These are phyloP conservation scores for Anthostomella pinea DNA, from an alignment of 2,329 filamentous ascomycete species.

Conservation along the genomic window DNA sequence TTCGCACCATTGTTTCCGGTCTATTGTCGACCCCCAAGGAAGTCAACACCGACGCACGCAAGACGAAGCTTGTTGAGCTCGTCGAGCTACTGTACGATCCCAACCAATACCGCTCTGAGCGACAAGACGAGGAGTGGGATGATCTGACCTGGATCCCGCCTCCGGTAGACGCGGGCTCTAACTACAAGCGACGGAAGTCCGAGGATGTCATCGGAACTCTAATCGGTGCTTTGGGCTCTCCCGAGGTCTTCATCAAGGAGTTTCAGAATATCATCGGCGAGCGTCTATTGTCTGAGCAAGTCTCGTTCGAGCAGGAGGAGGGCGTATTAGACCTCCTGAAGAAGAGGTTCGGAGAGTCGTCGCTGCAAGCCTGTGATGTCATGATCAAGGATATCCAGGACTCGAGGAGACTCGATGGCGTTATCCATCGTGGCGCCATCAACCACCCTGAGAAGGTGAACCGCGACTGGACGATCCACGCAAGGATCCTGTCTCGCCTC, in stretches of 20 bases:
- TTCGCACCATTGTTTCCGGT: conserved; percentile 72
- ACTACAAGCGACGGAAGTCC: conserved; percentile 84
- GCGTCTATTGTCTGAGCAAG: conserved; percentile 65
- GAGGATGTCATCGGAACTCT: conserved; percentile 91
- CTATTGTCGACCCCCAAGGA: conserved; percentile 62
- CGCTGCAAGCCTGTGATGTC: conserved; percentile 90
- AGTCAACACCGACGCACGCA: conserved; percentile 36
- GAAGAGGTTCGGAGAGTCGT: conserved; percentile 78
- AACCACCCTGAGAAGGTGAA: conserved; percentile 24
- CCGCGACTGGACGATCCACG: conserved; percentile 54
- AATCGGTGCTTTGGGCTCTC: conserved; percentile 81
- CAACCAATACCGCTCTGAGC: conserved; percentile 49
- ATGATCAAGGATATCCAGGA: conserved; percentile 95
- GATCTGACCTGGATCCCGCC: conserved; percentile 94
- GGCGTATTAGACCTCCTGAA: conserved; percentile 85
- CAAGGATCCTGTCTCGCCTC: conserved; percentile 84
- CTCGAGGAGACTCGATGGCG: conserved; percentile 68
- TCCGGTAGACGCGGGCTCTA: conserved; percentile 86
- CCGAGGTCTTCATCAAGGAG: conserved; percentile 91
- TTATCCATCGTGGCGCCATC: conserved; percentile 51
- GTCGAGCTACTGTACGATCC: conserved; percentile 64
- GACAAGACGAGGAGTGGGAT: conserved; percentile 69
- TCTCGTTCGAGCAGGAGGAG: conserved; percentile 73
- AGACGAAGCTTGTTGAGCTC: conserved; percentile 61
- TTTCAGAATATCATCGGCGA: conserved; percentile 88